Conservation (phyloP, 345 rosid species). For the Angophora floribunda region DNA sequence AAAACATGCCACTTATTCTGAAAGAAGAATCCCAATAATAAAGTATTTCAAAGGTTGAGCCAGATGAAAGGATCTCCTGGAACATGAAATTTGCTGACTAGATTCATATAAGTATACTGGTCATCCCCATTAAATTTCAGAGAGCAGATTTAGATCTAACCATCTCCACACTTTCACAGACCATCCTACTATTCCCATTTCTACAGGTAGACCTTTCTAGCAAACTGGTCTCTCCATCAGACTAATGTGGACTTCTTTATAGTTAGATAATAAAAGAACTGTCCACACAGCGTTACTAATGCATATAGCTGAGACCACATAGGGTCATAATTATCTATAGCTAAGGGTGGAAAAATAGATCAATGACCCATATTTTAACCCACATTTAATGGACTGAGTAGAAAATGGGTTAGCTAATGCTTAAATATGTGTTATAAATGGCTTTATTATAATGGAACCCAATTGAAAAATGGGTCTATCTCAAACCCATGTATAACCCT, state of each 20-base stretch:
- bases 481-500: too few species aligned
- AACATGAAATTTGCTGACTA: background rate
- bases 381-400: too few species aligned
- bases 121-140: background rate
- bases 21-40: background rate
- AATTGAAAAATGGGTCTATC: too few species aligned
- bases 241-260: background rate
- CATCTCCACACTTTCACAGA: background rate
- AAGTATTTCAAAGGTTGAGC: background rate
- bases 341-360: background rate
- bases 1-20: background rate
- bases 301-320: background rate
- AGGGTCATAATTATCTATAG: background rate
- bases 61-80: background rate
- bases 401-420: too few species aligned
- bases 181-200: background rate
- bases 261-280: background rate
- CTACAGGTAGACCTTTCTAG: background rate
- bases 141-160: background rate
- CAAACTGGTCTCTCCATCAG: background rate
- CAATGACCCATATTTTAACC: too few species aligned
- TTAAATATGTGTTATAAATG: too few species aligned
- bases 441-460: too few species aligned
- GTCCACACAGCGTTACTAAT: background rate
- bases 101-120: background rate